These are phyloP conservation scores for Chytridiales sp. DNA, from an alignment of 371 early-diverging fungal genomes.

Conservation along the genomic window DNA sequence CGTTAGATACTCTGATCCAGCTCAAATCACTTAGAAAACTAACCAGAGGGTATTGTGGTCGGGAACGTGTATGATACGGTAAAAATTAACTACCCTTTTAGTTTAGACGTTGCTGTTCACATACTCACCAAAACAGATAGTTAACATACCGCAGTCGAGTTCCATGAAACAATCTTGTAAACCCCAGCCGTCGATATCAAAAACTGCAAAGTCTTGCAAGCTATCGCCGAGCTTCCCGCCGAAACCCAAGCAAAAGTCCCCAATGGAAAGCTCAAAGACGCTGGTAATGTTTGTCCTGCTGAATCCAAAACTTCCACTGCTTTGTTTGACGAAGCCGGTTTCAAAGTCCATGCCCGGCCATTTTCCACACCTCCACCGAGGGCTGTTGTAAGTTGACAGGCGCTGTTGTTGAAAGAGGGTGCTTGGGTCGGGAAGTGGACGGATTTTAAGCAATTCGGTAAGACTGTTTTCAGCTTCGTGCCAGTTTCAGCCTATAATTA, in stretches of 20 bases:
- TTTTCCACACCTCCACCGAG: background rate
- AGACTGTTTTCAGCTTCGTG: too few relatives aligned
- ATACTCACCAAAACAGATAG: too few relatives aligned
- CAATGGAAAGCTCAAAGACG: background rate
- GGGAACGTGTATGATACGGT: too few relatives aligned
- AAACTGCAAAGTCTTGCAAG: too few relatives aligned
- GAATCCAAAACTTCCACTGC: background rate
- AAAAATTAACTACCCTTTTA: too few relatives aligned
- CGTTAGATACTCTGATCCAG: background rate
- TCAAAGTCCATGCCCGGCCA: background rate
- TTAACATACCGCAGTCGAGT: too few relatives aligned
- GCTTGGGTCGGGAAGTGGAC: constrained; percentile 2
- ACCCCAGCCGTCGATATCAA: too few relatives aligned
- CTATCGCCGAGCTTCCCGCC: background rate
- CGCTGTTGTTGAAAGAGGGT: background rate
- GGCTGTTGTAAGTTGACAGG: background rate
- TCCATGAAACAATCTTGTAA: too few relatives aligned
- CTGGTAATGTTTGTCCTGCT: background rate
- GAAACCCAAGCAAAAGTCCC: background rate
- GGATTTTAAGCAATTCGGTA: constrained; percentile 1
- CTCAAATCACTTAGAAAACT: too few relatives aligned
- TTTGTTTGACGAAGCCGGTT: background rate
- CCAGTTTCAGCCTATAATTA: background rate
- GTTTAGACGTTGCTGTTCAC: too few relatives aligned
- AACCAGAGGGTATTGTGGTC: too few relatives aligned